phyloP scores from a whole-genome alignment of 2,329 filamentous ascomycete species.

The Trichophyton mentagrophytes region DNA sequence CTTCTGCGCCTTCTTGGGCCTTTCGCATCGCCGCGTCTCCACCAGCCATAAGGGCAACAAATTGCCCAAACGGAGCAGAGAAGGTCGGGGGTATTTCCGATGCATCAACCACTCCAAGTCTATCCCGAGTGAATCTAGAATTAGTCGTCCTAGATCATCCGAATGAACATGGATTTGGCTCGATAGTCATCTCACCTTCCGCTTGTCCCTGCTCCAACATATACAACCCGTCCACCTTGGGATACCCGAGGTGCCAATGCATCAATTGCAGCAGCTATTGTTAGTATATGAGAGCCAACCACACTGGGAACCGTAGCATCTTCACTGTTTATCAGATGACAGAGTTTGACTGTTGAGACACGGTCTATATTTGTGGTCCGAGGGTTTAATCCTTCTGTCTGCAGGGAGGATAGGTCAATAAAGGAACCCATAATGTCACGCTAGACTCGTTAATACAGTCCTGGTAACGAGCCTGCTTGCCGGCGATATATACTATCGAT shows the following conservation, averaged over 20 bases:
- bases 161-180: background rate
- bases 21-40: conserved; percentile 31
- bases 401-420: conserved; percentile 20
- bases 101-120: conserved; percentile 31
- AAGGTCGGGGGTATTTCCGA: conserved; percentile 34
- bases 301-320: conserved; percentile 24
- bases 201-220: conserved; percentile 35
- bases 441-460: background rate
- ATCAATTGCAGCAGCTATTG: conserved; percentile 26
- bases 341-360: conserved; percentile 29
- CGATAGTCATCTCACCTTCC: conserved; percentile 23
- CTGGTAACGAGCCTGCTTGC: background rate
- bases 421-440: conserved; percentile 7
- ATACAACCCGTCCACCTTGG: conserved; percentile 25
- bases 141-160: background rate
- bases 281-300: conserved; percentile 21
- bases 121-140: conserved; percentile 10
- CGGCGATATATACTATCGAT: too few relatives aligned
- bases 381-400: conserved; percentile 29
- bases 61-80: conserved; percentile 28
- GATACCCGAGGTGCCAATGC: conserved; percentile 21
- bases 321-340: conserved; percentile 27
- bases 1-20: conserved; percentile 34
- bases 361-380: conserved; percentile 25
- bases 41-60: conserved; percentile 32